Conservation (phyloP, 257 asterid genomes). For the Solanum dulcamara region DNA sequence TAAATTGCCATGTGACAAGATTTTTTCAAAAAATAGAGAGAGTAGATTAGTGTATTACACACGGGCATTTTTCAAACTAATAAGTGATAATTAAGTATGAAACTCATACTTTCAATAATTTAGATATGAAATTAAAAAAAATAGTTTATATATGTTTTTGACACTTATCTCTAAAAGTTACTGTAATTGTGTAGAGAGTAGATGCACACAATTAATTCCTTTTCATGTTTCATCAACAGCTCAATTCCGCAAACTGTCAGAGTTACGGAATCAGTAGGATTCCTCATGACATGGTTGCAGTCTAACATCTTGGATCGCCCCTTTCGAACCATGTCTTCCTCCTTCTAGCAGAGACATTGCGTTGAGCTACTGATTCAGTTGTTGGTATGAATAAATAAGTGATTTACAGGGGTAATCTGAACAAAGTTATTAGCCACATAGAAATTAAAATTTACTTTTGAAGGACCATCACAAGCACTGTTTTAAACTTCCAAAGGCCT, state of each 20-base stretch:
- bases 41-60: too few species aligned
- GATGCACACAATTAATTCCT: not conserved
- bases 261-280: constrained; percentile 58
- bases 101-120: too few species aligned
- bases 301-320: constrained; percentile 47
- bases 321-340: constrained; percentile 42
- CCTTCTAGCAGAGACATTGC: constrained; percentile 44
- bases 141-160: too few species aligned
- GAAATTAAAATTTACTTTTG: not conserved
- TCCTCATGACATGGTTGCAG: constrained; percentile 41
- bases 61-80: too few species aligned
- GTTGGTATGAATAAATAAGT: not conserved
- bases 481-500: not conserved
- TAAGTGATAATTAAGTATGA: too few species aligned
- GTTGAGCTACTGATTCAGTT: constrained; percentile 17
- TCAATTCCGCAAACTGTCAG: constrained; percentile 13
- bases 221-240: not conserved
- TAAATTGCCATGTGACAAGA: too few species aligned
- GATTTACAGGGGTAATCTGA: not conserved
- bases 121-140: too few species aligned
- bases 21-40: too few species aligned
- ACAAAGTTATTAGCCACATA: not conserved
- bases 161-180: too few species aligned
- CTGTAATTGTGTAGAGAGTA: not conserved
- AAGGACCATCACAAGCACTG: not conserved